Conservation (phyloP, 768 basidiomycete genomes). For the Leucosporidium scottii region DNA sequence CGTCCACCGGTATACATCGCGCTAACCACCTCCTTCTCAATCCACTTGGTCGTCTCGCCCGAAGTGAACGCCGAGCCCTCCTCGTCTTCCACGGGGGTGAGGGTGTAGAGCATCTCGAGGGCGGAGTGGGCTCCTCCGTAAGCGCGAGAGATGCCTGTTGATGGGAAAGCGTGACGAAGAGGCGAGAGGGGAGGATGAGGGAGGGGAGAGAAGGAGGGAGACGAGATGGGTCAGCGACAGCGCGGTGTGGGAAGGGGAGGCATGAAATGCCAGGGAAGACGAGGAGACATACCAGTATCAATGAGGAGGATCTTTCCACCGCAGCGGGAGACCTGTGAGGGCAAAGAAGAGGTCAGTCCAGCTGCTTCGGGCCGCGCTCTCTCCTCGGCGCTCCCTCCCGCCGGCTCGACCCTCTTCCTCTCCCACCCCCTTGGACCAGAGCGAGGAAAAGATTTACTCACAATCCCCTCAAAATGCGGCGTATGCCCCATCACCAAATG, state of each 20-base stretch:
- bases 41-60: not conserved
- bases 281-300: constrained; percentile 77
- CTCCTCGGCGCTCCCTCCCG: no score
- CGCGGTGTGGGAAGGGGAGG: no score
- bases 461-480: constrained; percentile 80
- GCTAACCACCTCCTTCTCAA: constrained; percentile 53
- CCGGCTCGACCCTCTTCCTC: no score
- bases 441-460: constrained; percentile 44
- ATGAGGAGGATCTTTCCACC: constrained; percentile 90
- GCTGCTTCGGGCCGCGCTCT: no score
- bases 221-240: no score
- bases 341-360: no score
- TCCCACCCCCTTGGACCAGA: no score
- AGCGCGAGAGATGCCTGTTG: constrained; percentile 45
- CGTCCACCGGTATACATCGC: constrained; percentile 50
- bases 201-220: not conserved
- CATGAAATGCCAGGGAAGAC: no score
- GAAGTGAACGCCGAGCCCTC: constrained; percentile 10
- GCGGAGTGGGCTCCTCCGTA: constrained; percentile 91
- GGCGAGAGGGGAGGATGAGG: not conserved
- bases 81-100: constrained; percentile 52
- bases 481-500: constrained; percentile 97
- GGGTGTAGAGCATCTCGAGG: constrained; percentile 73
- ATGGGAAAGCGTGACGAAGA: not conserved
- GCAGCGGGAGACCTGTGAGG: constrained; percentile 52